Evolutionary conservation across 2,329 filamentous ascomycete genomes (phyloP).

Genomic region (Hypoxylon sp.): DNA sequence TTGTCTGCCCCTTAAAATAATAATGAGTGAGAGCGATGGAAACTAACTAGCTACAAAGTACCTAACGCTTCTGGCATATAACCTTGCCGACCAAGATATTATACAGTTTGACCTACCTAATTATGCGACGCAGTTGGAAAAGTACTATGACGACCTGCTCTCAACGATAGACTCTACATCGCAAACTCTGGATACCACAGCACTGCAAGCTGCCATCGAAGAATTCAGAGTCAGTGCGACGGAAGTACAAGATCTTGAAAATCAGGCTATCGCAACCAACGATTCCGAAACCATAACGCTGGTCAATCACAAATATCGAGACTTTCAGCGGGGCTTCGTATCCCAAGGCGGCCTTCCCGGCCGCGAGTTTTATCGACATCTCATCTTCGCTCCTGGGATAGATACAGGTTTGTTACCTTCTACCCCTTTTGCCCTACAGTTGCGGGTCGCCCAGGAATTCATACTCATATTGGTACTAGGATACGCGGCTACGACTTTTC

Average conservation of each 20-base stretch:
- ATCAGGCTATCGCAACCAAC: conserved; percentile 42
- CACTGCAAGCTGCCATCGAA: conserved; percentile 51
- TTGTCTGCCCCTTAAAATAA: not conserved
- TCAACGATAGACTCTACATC: conserved; percentile 46
- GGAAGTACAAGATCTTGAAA: conserved; percentile 47
- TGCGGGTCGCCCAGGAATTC: no score
- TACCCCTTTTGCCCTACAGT: no score
- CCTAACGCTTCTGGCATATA: conserved; percentile 51
- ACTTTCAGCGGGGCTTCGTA: conserved; percentile 59
- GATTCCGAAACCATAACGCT: conserved; percentile 47
- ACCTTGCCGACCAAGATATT: conserved; percentile 49
- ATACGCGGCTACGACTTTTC: conserved; percentile 46
- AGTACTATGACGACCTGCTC: conserved; percentile 50
- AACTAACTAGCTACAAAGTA: conserved; percentile 43
- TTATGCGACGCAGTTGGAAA: conserved; percentile 51
- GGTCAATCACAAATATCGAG: conserved; percentile 57
- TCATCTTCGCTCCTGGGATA: conserved; percentile 57
- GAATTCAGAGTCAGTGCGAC: conserved; percentile 47
- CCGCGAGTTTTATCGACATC: conserved; percentile 56
- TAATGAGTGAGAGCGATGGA: not conserved
- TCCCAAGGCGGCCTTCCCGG: conserved; percentile 57
- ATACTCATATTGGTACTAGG: no score
- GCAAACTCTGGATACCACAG: conserved; percentile 49
- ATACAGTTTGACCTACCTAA: conserved; percentile 54
- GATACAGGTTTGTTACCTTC: conserved; percentile 53